Evolutionary conservation across 1,284 basidiomycete genomes (phyloP), one percentile per base, ranked within the genome.

Genomic region (Neonothopanus nambi): DNA sequence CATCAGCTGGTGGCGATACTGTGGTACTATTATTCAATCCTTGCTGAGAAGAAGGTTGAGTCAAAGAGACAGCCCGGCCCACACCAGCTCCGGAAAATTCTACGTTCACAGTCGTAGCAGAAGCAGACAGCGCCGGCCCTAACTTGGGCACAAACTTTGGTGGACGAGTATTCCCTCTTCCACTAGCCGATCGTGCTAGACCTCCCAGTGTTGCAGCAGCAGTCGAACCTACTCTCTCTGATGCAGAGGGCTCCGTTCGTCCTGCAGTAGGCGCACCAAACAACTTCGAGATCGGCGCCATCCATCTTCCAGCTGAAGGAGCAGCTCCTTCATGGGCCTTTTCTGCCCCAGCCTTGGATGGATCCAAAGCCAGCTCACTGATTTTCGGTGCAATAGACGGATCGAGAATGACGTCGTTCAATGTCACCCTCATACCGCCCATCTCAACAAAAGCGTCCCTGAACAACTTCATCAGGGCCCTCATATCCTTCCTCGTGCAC

Each of bases 331-430:
- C 63, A 37, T 63, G 60, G 51, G 52, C 59, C 20, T 70, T 67
- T 52, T 71, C 71, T 1, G 68, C 70, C 30, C 77, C 78, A 0
- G 74, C 78, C 59, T 83, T 85, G 30, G 73, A 72, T 0, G 83
- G 82, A 57, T 91, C 83, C 67, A 93, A 69, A 1, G 83, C 82
- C 59, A 80, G 71, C 59, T 91, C 88, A 61, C 88, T 87, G 40
- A 97, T 72, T 62, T 80, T 83, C 4, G 71, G 65, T 4, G 93
- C 95, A 20, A 87, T 74, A 2, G 80, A 73, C 18, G 96, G 96
- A 57, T 98, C 91, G 37, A 99, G 80, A 48, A 95, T 88, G 28
- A 98, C 79, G 57, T 97, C 90, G 67, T 99, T 99, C 57, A 98
- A 75, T 17, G 87, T 82, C 20, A 86, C 81, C 40, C 95, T 85